Conservation (phyloP, 2,329 filamentous ascomycete species). For the Pseudocercospora musae region DNA sequence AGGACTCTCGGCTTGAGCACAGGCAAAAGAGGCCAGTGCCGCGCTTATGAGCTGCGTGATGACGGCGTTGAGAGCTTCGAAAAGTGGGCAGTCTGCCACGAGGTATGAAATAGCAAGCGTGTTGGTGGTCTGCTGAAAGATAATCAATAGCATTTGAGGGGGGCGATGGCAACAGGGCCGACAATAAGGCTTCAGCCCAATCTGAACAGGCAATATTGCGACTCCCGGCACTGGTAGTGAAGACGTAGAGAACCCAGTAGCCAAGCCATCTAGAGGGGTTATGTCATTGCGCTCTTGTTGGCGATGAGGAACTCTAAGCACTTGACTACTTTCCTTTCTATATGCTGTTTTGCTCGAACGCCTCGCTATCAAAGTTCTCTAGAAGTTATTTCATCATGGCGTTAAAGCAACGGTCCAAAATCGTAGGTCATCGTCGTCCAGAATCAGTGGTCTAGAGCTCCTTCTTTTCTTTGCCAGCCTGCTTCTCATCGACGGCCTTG, state of each 20-base stretch:
- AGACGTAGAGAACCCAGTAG: neutral
- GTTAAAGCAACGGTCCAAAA: neutral
- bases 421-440: neutral
- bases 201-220: neutral
- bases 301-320: neutral
- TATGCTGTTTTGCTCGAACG: neutral
- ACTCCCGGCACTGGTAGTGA: neutral
- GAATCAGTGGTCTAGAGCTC: slow-evolving; percentile 25
- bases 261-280: neutral
- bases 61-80: neutral
- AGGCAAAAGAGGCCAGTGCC: neutral
- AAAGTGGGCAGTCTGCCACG: neutral
- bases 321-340: neutral
- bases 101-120: neutral
- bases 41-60: neutral
- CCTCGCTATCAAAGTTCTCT: neutral
- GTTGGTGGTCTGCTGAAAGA: neutral
- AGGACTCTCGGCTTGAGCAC: neutral
- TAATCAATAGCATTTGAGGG: neutral
- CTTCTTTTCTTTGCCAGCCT: slow-evolving; percentile 31
- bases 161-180: neutral
- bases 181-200: neutral
- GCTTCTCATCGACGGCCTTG: slow-evolving; percentile 30
- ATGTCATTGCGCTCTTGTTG: no score
- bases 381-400: neutral